Base-by-base conservation (phyloP, 164 flowering plant genomes). In the Protea cynaroides region DNA sequence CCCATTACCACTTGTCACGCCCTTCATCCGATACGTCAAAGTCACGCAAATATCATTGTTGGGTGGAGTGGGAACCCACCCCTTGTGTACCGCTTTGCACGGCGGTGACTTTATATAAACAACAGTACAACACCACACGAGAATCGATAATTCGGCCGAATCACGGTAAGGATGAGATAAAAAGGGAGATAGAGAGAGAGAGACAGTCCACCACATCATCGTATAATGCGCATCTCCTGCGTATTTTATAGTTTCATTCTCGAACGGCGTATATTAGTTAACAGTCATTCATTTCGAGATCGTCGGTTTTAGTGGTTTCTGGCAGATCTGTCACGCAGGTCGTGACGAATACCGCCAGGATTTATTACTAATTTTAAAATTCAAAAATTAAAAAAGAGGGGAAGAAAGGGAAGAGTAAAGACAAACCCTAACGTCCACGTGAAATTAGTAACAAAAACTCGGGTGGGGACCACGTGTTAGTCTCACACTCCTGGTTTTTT, bases 21-120 rank as follows among this genome's bases (percentile, higher is more conserved):
- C n/a, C 3, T 2, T 2, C 37, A 14, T 15, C 65, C 62, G 73
- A 71, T 74, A 73, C 75, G 79, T 71, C 7, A 69, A 78, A 78
- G 77, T 63, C 79, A 72, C 83, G 81, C 74, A 75, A 78, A 73
- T 80, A 72, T 75, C 76, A 81, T 81, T 77, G 71, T 72, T 69
- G 6, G 47, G 14, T 6, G 19, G 19, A 15, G 58, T 25, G 37
- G 37, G 19, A 25, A 5, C 58, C 58, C 38, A 56, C 58, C 58
- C 2, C 38, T 36, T 25, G 37, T 25, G 18, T 56, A 56, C 58
- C 37, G 58, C n/a, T 13, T 25, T 25, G 58, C 58, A 25, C 58
- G 58, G 58, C 38, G 57, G 5, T 23, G 57, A 54, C 57, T 29
- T 29, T 29, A 5, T 2, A 29, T 29, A 2, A 29, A 29, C 2